These are phyloP conservation scores for Trichophyton simii DNA, from an alignment of 2,329 filamentous ascomycete genomes.

Conservation along the genomic window DNA sequence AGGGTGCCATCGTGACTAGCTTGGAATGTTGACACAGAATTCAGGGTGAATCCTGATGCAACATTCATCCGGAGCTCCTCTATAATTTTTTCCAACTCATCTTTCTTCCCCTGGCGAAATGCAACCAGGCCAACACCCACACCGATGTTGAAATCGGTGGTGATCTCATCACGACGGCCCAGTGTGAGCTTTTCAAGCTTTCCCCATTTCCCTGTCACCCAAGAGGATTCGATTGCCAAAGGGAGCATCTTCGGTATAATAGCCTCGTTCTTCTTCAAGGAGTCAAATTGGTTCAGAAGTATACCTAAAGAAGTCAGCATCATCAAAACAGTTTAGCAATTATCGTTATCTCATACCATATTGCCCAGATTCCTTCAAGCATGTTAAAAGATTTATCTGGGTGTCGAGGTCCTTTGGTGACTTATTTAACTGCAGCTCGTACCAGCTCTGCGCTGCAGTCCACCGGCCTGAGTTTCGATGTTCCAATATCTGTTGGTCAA, in stretches of 20 bases:
- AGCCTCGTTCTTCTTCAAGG: slow-evolving; percentile 45
- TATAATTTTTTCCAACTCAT: slow-evolving; percentile 46
- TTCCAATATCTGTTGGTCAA: slow-evolving; percentile 85
- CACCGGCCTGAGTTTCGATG: slow-evolving; percentile 88
- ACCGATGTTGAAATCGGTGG: slow-evolving; percentile 67
- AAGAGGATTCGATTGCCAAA: slow-evolving; percentile 81
- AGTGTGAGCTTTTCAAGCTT: slow-evolving; percentile 56
- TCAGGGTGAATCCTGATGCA: slow-evolving; percentile 60
- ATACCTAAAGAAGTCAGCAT: slow-evolving; percentile 45
- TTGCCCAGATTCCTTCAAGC: slow-evolving; percentile 89
- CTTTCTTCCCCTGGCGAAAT: slow-evolving; percentile 41
- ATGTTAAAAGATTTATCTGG: slow-evolving; percentile 73
- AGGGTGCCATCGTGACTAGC: slow-evolving; percentile 75
- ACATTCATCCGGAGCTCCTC: slow-evolving; percentile 55
- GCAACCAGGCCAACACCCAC: slow-evolving; percentile 57
- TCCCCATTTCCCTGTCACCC: slow-evolving; percentile 75
- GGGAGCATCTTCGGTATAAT: slow-evolving; percentile 56
- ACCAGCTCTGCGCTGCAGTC: slow-evolving; percentile 95
- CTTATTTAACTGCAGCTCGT: slow-evolving; percentile 76
- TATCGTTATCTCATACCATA: slow-evolving; percentile 49
- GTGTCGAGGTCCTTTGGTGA: slow-evolving; percentile 63
- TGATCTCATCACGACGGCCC: slow-evolving; percentile 22
- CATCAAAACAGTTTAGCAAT: not conserved
- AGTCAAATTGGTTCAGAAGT: slow-evolving; percentile 73
- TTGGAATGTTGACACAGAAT: slow-evolving; percentile 67